A percentile compares a stretch with the other conserved stretches of the same genome.
Evolutionary conservation across 495 filamentous ascomycete genomes (phyloP).

Genomic region (Darksidea phi): DNA sequence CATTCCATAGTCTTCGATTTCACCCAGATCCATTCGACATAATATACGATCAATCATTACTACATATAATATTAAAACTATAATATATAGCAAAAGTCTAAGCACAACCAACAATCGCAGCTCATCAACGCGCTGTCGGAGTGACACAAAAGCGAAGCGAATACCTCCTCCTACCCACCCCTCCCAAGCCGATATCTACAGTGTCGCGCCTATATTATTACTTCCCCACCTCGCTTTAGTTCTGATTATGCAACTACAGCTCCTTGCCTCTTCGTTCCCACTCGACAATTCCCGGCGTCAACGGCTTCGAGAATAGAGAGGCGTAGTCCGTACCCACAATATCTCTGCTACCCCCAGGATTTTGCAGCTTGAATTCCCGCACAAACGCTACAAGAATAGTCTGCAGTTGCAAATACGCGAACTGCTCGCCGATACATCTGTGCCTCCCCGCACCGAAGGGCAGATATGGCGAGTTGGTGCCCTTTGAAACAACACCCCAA

Average conservation of each 20-base stretch:
- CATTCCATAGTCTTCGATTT: too few species aligned
- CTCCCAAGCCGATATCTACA: not conserved
- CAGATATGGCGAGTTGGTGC: constrained; percentile 80
- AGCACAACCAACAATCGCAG: too few species aligned
- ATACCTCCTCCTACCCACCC: not conserved
- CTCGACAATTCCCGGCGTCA: constrained; percentile 27
- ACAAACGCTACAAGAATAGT: constrained; percentile 81
- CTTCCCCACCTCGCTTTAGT: not conserved
- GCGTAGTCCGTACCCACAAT: constrained; percentile 80
- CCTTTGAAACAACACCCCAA: constrained; percentile 89
- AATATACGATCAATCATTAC: too few species aligned
- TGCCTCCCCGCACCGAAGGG: constrained; percentile 94
- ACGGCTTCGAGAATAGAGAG: constrained; percentile 24
- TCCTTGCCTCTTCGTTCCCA: constrained; percentile 30
- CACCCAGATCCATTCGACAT: too few species aligned
- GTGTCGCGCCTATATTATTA: not conserved
- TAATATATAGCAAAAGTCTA: too few species aligned
- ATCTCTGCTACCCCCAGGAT: constrained; percentile 63
- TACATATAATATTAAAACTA: too few species aligned
- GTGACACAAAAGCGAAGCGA: too few species aligned
- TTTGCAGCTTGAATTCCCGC: constrained; percentile 70
- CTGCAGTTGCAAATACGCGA: constrained; percentile 87
- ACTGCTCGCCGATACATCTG: constrained; percentile 95
- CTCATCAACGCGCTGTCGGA: too few species aligned
- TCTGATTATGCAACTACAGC: constrained; percentile 1